Evolutionary conservation across 345 rosid species (phyloP), one percentile per base, ranked within the genome.

Genomic region (Gossypium rotundifolium): DNA sequence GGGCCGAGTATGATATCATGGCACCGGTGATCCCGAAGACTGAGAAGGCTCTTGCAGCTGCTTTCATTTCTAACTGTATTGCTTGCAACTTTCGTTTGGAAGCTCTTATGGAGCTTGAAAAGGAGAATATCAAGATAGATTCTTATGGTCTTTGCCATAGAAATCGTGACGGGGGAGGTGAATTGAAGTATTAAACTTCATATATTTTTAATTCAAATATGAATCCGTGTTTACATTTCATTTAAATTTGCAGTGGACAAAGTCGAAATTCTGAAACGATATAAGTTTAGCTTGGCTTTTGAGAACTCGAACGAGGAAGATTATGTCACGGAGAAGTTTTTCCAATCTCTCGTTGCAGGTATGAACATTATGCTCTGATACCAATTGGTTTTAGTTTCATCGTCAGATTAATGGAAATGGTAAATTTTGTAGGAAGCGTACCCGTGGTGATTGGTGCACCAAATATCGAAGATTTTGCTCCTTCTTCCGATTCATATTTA

Each of bases 241-340:
- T 64, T 53, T 73, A 18, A 49, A 12, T 82, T 58, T 78, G 82
- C 89, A 93, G 99, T 91, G 80, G 86, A 91, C 83, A 95, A 95
- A 83, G 94, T 93, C 44, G 90, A 87, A 85, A 74, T 98, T 70
- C 87, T 95, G 84, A 91, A 86, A 81, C 91, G 46, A 70, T 95
- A 95, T 79, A 95, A 87, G 78, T 95, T 95, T 77, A 95, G 99
- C 84, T 82, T 95, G 81, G 97, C 98, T 79, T 95, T 91, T 76
- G 99, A 95, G 87, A 95, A 95, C 73, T 91, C 99, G 13, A 95
- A 93, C 44, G 99, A 95, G 83, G 98, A 94, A 84, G 98, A 95
- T 84, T 95, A 95, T 70, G 96, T 93, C 55, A 95, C 98, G 1
- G 98, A 95, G 82, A 93, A 93, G 9, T 91, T 87, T 83, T 91